phyloP scores from a whole-genome alignment of 2,329 filamentous ascomycete species.

The Paracoccidioides brasiliensis region DNA sequence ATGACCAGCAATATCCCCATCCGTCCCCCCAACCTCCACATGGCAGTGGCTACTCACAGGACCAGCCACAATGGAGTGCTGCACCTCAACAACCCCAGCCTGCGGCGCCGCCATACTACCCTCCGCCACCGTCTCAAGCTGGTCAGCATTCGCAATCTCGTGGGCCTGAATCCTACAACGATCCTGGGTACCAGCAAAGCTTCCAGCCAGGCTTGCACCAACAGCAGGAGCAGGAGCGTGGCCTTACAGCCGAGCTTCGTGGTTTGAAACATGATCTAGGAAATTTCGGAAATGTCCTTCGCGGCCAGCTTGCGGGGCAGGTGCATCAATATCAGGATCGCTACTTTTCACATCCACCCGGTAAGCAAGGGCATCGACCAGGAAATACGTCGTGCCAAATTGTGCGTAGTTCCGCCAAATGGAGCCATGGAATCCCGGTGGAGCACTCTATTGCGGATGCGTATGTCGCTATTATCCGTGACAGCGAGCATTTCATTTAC shows the following conservation, averaged over 20 bases:
- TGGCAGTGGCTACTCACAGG: neutral
- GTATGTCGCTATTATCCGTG: constrained; percentile 71
- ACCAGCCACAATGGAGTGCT: constrained; percentile 6
- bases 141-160: constrained; percentile 20
- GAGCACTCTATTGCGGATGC: constrained; percentile 80
- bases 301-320: constrained; percentile 29
- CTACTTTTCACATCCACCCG: constrained; percentile 12
- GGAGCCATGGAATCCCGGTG: constrained; percentile 46
- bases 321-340: constrained; percentile 34
- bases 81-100: constrained; percentile 15
- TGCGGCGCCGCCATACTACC: constrained; percentile 29
- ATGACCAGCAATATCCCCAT: constrained; percentile 21
- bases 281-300: constrained; percentile 26
- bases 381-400: constrained; percentile 52
- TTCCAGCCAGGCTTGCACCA: constrained; percentile 21
- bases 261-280: constrained; percentile 27
- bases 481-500: constrained; percentile 75
- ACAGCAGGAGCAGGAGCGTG: constrained; percentile 16
- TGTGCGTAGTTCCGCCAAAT: constrained; percentile 64
- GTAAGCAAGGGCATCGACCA: constrained; percentile 13
- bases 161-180: constrained; percentile 19
- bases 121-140: constrained; percentile 28
- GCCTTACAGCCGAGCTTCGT: constrained; percentile 20
- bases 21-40: constrained; percentile 14
- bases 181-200: constrained; percentile 17